Evolutionary conservation across 768 basidiomycete genomes (phyloP).

Genomic region (Termitomyces sp.): DNA sequence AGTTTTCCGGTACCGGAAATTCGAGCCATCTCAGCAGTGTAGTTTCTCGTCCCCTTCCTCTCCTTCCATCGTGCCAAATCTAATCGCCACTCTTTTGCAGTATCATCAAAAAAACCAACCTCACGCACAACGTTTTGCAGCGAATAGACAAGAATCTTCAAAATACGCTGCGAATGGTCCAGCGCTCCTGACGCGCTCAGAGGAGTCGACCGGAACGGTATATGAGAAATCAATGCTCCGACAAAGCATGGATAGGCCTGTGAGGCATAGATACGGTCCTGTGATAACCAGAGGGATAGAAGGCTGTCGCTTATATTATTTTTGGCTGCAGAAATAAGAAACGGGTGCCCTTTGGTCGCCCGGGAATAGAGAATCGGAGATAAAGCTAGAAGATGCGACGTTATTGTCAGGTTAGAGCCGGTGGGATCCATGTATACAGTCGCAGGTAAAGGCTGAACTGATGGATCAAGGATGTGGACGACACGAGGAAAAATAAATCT

Average conservation of each 20-base stretch:
- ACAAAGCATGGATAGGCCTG: constrained; percentile 73
- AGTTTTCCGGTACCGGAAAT: constrained; percentile 38
- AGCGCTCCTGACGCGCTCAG: constrained; percentile 19
- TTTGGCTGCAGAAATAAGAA: constrained; percentile 53
- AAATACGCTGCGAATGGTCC: constrained; percentile 30
- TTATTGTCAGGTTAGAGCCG: constrained; percentile 2
- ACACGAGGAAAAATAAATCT: too few species aligned
- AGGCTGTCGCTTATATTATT: constrained; percentile 39
- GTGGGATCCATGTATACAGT: neutral
- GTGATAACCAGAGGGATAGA: constrained; percentile 61
- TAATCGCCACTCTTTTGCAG: constrained; percentile 38
- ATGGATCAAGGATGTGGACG: too few species aligned
- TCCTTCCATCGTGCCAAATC: constrained; percentile 43
- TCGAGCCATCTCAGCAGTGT: constrained; percentile 66
- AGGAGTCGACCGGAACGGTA: constrained; percentile 41
- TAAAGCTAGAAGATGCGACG: constrained; percentile 6
- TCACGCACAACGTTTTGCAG: constrained; percentile 54
- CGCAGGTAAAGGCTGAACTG: too few species aligned
- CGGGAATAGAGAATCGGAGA: constrained; percentile 25
- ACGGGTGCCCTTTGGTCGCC: constrained; percentile 46
- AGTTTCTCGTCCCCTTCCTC: constrained; percentile 58
- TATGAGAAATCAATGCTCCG: constrained; percentile 54
- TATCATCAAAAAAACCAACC: constrained; percentile 55
- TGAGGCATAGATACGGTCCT: constrained; percentile 71
- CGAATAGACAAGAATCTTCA: constrained; percentile 44